Evolutionary conservation across 139 green algal genomes (phyloP).

Genomic region (Tetradesmus obliquus): DNA sequence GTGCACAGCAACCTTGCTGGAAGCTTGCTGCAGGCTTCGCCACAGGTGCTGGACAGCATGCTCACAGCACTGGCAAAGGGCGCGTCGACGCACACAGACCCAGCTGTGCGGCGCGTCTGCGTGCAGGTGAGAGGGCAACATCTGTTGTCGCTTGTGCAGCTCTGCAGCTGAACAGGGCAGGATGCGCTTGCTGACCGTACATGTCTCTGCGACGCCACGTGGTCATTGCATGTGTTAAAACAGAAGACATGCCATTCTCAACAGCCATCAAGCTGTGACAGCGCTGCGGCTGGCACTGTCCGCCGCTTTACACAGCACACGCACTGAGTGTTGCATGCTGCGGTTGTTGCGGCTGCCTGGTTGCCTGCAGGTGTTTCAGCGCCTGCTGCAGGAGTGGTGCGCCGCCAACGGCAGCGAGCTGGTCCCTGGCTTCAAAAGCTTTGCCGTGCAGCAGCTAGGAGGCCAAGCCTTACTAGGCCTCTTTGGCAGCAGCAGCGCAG

Average conservation of each 20-base stretch:
- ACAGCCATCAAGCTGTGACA: background rate
- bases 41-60: slow-evolving; percentile 66
- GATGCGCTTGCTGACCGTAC: background rate
- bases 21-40: slow-evolving; percentile 47
- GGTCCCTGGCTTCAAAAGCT: slow-evolving; percentile 64
- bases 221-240: background rate
- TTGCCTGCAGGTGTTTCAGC: slow-evolving; percentile 55
- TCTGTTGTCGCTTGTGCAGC: background rate
- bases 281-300: background rate
- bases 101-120: slow-evolving; percentile 66
- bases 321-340: no score
- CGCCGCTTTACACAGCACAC: no score
- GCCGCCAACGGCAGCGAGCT: slow-evolving; percentile 42
- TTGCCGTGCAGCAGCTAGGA: slow-evolving; percentile 68
- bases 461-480: slow-evolving; percentile 72
- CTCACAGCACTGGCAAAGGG: slow-evolving; percentile 60
- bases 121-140: slow-evolving; percentile 58
- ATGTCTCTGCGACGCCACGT: background rate
- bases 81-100: slow-evolving; percentile 73
- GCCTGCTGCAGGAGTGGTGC: slow-evolving; percentile 69
- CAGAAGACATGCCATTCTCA: background rate
- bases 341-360: background rate
- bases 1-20: slow-evolving; percentile 45
- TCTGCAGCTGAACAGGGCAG: background rate
- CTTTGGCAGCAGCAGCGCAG: slow-evolving; percentile 24